Evolutionary conservation across 1,284 basidiomycete species (phyloP).

Genomic region (Grifola frondosa): DNA sequence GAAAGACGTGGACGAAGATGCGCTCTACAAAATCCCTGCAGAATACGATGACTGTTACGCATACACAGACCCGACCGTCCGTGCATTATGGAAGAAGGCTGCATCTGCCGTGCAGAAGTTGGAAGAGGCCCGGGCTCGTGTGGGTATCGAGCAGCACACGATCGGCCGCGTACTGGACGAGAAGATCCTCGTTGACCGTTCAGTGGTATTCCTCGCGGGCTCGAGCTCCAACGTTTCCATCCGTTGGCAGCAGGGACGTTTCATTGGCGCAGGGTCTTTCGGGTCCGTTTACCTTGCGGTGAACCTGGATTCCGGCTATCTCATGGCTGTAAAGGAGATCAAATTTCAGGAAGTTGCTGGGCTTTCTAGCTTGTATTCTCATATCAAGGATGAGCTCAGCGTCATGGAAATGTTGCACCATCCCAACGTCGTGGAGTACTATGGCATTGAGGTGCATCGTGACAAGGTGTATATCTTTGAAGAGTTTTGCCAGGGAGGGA

Average conservation of each 20-base stretch:
- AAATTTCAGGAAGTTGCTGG: conserved; percentile 93
- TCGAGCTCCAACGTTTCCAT: conserved; percentile 94
- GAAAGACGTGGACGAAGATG: conserved; percentile 49
- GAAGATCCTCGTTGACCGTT: conserved; percentile 88
- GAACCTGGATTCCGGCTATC: conserved; percentile 93
- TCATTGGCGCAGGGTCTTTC: conserved; percentile 97
- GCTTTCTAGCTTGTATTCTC: conserved; percentile 81
- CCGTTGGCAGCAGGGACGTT: conserved; percentile 97
- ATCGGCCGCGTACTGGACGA: conserved; percentile 90
- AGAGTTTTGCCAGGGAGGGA: conserved; percentile 97
- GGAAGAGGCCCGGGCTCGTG: conserved; percentile 53
- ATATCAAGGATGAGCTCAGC: conserved; percentile 95
- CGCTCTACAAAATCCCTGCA: conserved; percentile 32
- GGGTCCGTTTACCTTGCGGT: conserved; percentile 98
- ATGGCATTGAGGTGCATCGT: conserved; percentile 98
- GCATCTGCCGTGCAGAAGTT: conserved; percentile 46
- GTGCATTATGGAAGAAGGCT: conserved; percentile 73
- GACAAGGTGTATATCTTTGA: conserved; percentile 99
- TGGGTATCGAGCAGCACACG: conserved; percentile 70
- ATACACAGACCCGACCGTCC: conserved; percentile 63
- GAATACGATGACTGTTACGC: conserved; percentile 37
- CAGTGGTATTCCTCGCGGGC: conserved; percentile 88
- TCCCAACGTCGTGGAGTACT: conserved; percentile 98
- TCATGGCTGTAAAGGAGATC: conserved; percentile 99
- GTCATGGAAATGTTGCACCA: conserved; percentile 99